Evolutionary conservation across 805 yeast genomes (phyloP).

Genomic region (Scheffersomyces lignosus): DNA sequence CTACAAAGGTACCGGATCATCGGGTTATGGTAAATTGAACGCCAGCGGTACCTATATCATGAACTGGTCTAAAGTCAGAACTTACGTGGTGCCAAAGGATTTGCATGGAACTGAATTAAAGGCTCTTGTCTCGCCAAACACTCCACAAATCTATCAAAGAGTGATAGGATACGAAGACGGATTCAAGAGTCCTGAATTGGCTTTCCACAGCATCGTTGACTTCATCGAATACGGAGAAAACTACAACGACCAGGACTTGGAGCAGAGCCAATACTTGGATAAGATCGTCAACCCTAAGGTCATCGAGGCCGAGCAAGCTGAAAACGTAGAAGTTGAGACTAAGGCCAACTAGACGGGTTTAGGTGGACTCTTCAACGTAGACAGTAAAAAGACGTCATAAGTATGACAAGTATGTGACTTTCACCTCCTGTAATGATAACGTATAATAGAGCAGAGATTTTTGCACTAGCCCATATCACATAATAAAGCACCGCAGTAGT

Average conservation of each 20-base stretch:
- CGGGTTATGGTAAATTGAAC: constrained; percentile 86
- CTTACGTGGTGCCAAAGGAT: constrained; percentile 77
- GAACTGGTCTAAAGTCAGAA: constrained; percentile 83
- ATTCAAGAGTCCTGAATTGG: constrained; percentile 69
- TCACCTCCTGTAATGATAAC: too few relatives aligned
- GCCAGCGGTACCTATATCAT: constrained; percentile 72
- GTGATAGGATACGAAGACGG: constrained; percentile 72
- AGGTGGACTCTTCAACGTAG: too few relatives aligned
- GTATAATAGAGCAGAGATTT: too few relatives aligned
- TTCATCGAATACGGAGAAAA: constrained; percentile 73
- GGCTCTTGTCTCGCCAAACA: constrained; percentile 75
- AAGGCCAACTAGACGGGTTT: too few relatives aligned
- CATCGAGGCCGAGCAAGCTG: constrained; percentile 15
- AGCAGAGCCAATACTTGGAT: constrained; percentile 33
- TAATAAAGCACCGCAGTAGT: too few relatives aligned
- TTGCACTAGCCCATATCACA: too few relatives aligned
- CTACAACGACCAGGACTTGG: constrained; percentile 38
- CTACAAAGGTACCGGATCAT: constrained; percentile 95
- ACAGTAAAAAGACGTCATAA: not conserved
- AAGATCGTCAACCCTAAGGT: constrained; percentile 34
- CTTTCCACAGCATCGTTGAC: constrained; percentile 69
- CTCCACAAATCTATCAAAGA: constrained; percentile 67
- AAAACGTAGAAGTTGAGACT: constrained; percentile 5
- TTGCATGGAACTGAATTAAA: constrained; percentile 45
- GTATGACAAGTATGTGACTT: not conserved